Evolutionary conservation across 2,329 filamentous ascomycete genomes (phyloP).

Genomic region (Trichophyton verrucosum): DNA sequence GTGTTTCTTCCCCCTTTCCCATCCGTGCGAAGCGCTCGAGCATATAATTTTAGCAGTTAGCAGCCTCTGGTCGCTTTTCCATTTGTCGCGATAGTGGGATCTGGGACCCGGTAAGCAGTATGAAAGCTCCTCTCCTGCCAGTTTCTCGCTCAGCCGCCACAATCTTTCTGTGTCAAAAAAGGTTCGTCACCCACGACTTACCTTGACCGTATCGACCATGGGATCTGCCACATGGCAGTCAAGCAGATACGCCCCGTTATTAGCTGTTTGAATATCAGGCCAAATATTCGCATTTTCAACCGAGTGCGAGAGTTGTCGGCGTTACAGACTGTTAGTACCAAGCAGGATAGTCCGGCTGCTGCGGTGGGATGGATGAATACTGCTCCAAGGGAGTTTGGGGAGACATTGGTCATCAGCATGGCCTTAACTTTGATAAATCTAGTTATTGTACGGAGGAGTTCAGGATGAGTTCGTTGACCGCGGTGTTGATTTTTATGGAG

Average conservation of each 20-base stretch:
- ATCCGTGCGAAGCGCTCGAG: too few relatives aligned
- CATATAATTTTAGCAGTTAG: background rate
- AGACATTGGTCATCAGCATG: slow-evolving; percentile 34
- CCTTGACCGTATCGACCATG: background rate
- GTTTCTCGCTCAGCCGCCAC: background rate
- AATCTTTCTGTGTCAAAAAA: background rate
- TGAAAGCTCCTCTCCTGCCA: background rate
- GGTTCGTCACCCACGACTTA: background rate
- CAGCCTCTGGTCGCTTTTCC: background rate
- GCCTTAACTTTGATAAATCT: slow-evolving; percentile 13
- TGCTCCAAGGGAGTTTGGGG: slow-evolving; percentile 26
- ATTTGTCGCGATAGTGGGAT: background rate
- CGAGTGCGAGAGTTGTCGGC: slow-evolving; percentile 15
- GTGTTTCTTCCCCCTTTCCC: too few relatives aligned
- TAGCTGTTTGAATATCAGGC: background rate
- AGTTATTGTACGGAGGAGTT: background rate
- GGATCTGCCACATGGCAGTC: background rate
- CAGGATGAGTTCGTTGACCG: background rate
- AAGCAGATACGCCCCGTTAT: background rate
- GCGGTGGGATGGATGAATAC: slow-evolving; percentile 27
- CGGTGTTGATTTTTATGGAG: background rate
- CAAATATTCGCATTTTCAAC: background rate
- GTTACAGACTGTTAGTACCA: slow-evolving; percentile 33
- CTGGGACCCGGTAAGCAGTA: background rate
- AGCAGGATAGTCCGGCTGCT: slow-evolving; percentile 19